Percentiles rank a stretch among this genome's conserved stretches.
These are phyloP conservation scores for Pisolithus microcarpus DNA, from an alignment of 768 basidiomycete genomes.

Conservation along the genomic window DNA sequence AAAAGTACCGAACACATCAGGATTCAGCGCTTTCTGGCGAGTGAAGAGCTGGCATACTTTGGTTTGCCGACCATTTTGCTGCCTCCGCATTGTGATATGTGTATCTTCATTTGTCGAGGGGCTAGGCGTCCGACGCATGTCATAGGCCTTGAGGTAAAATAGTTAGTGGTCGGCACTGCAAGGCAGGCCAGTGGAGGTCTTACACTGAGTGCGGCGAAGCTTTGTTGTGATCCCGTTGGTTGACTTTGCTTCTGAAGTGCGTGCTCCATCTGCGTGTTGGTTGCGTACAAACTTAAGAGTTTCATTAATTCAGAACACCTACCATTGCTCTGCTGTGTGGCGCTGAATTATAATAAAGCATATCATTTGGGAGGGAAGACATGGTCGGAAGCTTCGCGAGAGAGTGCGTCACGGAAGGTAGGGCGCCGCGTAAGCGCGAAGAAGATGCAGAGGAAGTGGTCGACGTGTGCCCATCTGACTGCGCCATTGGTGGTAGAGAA, in stretches of 20 bases:
- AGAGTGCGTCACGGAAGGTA: constrained; percentile 29
- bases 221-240: constrained; percentile 13
- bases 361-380: constrained; percentile 24
- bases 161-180: constrained; percentile 2
- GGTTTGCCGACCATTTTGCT: constrained; percentile 17
- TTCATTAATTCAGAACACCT: background rate
- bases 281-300: constrained; percentile 3
- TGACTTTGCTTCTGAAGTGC: constrained; percentile 27
- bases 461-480: constrained; percentile 27
- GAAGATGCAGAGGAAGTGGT: constrained; percentile 28
- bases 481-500: constrained; percentile 28
- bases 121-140: constrained; percentile 26
- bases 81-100: constrained; percentile 28
- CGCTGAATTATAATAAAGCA: constrained; percentile 26
- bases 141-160: constrained; percentile 18
- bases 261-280: constrained; percentile 22
- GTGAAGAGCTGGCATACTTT: constrained; percentile 11
- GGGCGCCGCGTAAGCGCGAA: constrained; percentile 21
- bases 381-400: constrained; percentile 25
- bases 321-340: constrained; percentile 27
- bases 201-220: constrained; percentile 19
- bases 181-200: constrained; percentile 1
- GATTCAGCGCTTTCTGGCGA: background rate
- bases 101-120: constrained; percentile 25
- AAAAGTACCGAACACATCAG: constrained; percentile 12